Evolutionary conservation across 805 yeast species (phyloP).

Genomic region (Zygosaccharomyces gambellarensis): DNA sequence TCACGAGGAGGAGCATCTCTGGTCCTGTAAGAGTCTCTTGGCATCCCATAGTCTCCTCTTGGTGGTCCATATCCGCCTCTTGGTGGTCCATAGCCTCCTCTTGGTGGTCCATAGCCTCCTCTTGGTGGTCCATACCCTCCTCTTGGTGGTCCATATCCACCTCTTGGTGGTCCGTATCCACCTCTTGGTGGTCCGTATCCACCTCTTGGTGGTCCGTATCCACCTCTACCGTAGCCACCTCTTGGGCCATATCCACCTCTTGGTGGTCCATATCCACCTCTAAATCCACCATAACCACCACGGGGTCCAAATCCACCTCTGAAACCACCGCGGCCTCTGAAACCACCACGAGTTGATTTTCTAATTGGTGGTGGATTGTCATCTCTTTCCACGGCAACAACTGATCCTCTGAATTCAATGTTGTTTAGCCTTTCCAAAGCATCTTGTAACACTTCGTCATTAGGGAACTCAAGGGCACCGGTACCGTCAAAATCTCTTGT

Average conservation of each 20-base stretch:
- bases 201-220: constrained; percentile 25
- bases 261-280: constrained; percentile 37
- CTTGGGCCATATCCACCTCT: constrained; percentile 42
- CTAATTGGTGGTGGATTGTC: constrained; percentile 48
- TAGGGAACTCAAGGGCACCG: constrained; percentile 44
- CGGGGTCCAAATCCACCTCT: constrained; percentile 43
- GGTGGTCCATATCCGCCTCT: constrained; percentile 28
- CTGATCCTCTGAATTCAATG: constrained; percentile 63
- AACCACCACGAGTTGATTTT: constrained; percentile 45
- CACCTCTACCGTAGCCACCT: constrained; percentile 37
- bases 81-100: constrained; percentile 32
- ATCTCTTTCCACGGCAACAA: constrained; percentile 75
- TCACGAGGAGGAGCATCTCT: constrained; percentile 53
- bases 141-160: constrained; percentile 25
- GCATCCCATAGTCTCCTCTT: constrained; percentile 30
- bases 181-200: constrained; percentile 33
- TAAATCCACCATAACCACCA: constrained; percentile 39
- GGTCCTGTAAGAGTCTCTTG: constrained; percentile 45
- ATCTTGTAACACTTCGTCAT: constrained; percentile 68
- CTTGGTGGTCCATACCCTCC: constrained; percentile 32
- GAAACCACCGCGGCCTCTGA: constrained; percentile 45
- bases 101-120: constrained; percentile 31
- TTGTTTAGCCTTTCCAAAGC: constrained; percentile 74
- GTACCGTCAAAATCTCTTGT: constrained; percentile 44
- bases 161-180: constrained; percentile 34